Evolutionary conservation across 805 yeast genomes (phyloP).

Genomic region (Saturnispora sekii): DNA sequence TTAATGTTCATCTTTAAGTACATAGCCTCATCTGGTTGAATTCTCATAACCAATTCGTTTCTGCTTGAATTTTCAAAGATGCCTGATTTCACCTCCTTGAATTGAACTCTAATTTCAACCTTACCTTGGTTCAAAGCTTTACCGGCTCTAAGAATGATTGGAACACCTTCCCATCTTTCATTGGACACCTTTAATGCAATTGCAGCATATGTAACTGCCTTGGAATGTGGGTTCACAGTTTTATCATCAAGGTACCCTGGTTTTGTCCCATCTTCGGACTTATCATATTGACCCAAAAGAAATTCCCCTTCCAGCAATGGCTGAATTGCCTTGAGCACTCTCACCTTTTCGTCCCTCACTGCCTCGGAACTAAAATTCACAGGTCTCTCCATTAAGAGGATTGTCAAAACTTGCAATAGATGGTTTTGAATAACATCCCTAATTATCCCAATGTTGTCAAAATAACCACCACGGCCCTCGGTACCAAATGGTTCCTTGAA

Average conservation of each 20-base stretch:
- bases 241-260: constrained; percentile 91
- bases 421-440: constrained; percentile 99
- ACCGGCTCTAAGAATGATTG: constrained; percentile 92
- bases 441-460: constrained; percentile 88
- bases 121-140: constrained; percentile 92
- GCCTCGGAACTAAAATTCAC: constrained; percentile 85
- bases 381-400: constrained; percentile 94
- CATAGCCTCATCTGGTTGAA: constrained; percentile 93
- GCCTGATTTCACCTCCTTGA: constrained; percentile 75
- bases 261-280: constrained; percentile 77
- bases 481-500: constrained; percentile 99
- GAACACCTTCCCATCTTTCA: constrained; percentile 98
- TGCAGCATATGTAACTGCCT: constrained; percentile 90
- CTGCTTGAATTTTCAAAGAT: constrained; percentile 73
- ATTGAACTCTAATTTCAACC: constrained; percentile 92
- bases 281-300: constrained; percentile 79
- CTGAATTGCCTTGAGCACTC: constrained; percentile 74
- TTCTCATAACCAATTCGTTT: constrained; percentile 87
- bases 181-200: constrained; percentile 67
- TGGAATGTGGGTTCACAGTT: constrained; percentile 72
- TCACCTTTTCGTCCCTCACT: constrained; percentile 92
- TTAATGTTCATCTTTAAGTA: constrained; percentile 90
- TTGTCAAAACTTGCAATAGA: constrained; percentile 81
- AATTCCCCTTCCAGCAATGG: constrained; percentile 57
- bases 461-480: constrained; percentile 98